A percentile compares a stretch with the other conserved stretches of the same genome.
Conservation (phyloP, 2,329 filamentous ascomycete species). For the Nothophaeocryptopus gaeumannii region DNA sequence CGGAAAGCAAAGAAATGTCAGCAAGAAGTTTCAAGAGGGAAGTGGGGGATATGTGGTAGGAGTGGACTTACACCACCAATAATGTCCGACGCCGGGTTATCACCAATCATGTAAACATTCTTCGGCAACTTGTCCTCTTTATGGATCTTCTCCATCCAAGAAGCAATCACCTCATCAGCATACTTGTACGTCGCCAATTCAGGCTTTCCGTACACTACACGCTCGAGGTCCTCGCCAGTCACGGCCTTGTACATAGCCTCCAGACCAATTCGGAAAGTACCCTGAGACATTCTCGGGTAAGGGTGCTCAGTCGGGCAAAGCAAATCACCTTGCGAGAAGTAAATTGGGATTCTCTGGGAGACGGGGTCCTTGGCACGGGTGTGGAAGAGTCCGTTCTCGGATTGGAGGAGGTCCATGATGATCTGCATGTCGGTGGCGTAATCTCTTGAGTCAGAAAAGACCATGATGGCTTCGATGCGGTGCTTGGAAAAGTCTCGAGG, state of each 20-base stretch:
- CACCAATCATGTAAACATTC: slow-evolving; percentile 75
- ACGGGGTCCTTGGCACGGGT: slow-evolving; percentile 66
- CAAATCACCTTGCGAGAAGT: slow-evolving; percentile 66
- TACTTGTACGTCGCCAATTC: slow-evolving; percentile 75
- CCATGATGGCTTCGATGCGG: slow-evolving; percentile 71
- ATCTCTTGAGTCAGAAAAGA: slow-evolving; percentile 71
- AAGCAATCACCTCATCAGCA: slow-evolving; percentile 68
- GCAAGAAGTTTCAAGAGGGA: background rate
- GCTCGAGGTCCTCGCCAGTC: slow-evolving; percentile 68
- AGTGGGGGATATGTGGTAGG: background rate
- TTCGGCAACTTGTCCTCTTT: slow-evolving; percentile 65
- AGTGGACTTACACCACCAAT: slow-evolving; percentile 54
- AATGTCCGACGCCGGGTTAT: slow-evolving; percentile 72
- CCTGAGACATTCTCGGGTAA: slow-evolving; percentile 67
- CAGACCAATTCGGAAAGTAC: slow-evolving; percentile 70
- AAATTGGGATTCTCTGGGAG: slow-evolving; percentile 67
- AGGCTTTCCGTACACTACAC: slow-evolving; percentile 73
- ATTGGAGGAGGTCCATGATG: slow-evolving; percentile 69
- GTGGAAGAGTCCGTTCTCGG: slow-evolving; percentile 63
- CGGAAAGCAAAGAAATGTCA: slow-evolving; percentile 1
- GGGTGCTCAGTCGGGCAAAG: slow-evolving; percentile 56
- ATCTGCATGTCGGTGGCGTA: slow-evolving; percentile 74
- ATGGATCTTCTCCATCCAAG: slow-evolving; percentile 75
- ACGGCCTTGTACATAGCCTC: slow-evolving; percentile 71
- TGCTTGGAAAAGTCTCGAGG: slow-evolving; percentile 69